Percentiles rank a stretch among this genome's conserved stretches.
Conservation (phyloP, 257 asterid species). For the Schizonepeta tenuifolia region DNA sequence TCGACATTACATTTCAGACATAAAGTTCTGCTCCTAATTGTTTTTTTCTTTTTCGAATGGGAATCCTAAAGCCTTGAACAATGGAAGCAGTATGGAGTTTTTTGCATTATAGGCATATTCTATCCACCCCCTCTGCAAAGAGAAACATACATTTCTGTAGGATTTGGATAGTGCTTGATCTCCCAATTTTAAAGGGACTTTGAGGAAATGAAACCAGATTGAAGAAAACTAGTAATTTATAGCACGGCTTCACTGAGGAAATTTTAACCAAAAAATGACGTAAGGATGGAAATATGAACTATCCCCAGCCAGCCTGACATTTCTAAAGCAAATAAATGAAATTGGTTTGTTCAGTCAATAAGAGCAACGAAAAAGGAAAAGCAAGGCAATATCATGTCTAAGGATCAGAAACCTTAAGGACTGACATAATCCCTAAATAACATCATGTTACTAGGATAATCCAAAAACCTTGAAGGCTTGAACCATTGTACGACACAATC, state of each 20-base stretch:
- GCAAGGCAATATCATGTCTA: neutral
- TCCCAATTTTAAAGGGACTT: conserved; percentile 5
- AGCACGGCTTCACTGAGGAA: neutral
- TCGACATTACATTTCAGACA: neutral
- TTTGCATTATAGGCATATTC: neutral
- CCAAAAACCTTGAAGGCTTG: neutral
- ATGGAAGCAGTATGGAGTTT: neutral
- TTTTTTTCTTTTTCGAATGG: neutral
- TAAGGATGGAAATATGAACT: neutral
- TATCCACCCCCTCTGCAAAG: neutral
- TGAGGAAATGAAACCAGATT: neutral
- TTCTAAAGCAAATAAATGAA: neutral
- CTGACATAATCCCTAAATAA: neutral
- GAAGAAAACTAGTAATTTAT: conserved; percentile 1
- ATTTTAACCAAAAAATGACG: neutral
- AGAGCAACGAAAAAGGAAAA: neutral
- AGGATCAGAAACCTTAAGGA: neutral
- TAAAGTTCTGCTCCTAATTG: neutral
- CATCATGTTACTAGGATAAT: neutral
- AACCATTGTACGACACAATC: neutral
- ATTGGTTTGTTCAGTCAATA: neutral
- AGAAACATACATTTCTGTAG: neutral
- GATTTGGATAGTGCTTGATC: neutral
- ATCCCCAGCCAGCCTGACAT: neutral
- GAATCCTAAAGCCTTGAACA: neutral